A percentile compares a stretch with the other conserved stretches of the same genome.
phyloP scores from a whole-genome alignment of 1,284 basidiomycete species.

The Moesziomyces sp. region DNA sequence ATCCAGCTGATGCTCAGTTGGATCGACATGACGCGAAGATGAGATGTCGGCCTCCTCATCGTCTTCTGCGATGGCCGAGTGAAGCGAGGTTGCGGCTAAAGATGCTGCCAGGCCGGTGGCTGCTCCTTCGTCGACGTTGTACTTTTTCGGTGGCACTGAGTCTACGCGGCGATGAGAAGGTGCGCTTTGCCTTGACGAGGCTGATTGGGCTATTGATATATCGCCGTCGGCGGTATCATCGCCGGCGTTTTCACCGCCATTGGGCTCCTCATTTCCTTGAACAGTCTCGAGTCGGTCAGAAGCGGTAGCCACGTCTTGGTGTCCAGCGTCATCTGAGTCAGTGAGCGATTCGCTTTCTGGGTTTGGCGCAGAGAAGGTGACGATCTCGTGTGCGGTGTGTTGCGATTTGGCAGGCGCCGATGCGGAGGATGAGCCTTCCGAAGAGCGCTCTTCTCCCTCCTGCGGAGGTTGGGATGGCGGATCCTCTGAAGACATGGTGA shows the following conservation, averaged over 20 bases:
- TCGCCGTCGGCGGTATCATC: slow-evolving; percentile 3
- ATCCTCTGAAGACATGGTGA: too few species aligned
- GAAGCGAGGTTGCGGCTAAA: slow-evolving; percentile 19
- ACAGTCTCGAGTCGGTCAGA: too few species aligned
- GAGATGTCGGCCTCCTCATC: slow-evolving; percentile 32
- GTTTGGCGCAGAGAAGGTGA: too few species aligned
- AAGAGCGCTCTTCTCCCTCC: too few species aligned
- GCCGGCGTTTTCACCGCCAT: slow-evolving; percentile 12
- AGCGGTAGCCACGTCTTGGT: too few species aligned
- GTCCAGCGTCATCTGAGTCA: too few species aligned
- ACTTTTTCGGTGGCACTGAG: slow-evolving; percentile 47
- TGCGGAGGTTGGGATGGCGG: too few species aligned
- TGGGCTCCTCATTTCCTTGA: background rate
- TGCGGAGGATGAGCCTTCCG: too few species aligned
- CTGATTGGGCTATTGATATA: background rate
- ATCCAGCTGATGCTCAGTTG: background rate
- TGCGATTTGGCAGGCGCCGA: too few species aligned
- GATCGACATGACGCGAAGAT: slow-evolving; percentile 2
- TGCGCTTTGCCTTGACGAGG: background rate
- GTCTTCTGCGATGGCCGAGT: slow-evolving; percentile 5
- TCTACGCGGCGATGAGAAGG: slow-evolving; percentile 31
- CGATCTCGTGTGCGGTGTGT: too few species aligned
- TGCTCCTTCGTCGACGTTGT: slow-evolving; percentile 15
- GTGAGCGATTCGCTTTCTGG: too few species aligned
- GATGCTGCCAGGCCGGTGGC: slow-evolving; percentile 6